These are phyloP conservation scores for Cardamine resedifolia DNA, from an alignment of 345 rosid species.

Conservation along the genomic window DNA sequence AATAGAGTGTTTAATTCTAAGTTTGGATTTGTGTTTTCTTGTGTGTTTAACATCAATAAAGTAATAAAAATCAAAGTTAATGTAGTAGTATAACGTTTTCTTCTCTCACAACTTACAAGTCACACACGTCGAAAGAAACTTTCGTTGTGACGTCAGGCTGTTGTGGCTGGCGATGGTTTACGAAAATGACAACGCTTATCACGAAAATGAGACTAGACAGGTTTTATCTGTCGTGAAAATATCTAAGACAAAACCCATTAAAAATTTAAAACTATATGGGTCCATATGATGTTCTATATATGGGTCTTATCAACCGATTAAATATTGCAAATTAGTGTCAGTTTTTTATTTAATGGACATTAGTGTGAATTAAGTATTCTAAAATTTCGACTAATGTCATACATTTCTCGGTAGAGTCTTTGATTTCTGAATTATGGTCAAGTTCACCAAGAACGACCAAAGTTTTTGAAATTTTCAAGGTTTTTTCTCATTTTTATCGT, in stretches of 20 bases:
- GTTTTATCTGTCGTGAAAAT: background rate
- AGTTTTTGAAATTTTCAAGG: background rate
- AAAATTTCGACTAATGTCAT: background rate
- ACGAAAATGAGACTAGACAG: background rate
- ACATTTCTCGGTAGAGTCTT: slow-evolving; percentile 1
- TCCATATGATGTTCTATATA: background rate
- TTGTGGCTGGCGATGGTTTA: too few species aligned
- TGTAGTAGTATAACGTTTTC: too few species aligned
- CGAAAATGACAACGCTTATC: too few species aligned
- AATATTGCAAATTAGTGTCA: background rate
- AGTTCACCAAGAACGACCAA: slow-evolving; percentile 35
- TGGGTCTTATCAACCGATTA: background rate
- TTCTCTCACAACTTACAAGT: too few species aligned
- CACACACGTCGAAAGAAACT: background rate
- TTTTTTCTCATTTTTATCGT: background rate
- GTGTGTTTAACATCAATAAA: too few species aligned
- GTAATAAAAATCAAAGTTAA: background rate
- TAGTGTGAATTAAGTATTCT: background rate
- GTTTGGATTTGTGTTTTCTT: background rate
- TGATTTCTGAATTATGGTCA: background rate
- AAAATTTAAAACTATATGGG: background rate
- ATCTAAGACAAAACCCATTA: background rate
- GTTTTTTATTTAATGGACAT: background rate
- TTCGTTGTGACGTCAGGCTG: too few species aligned
- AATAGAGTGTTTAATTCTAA: background rate